Percentiles rank a stretch among this genome's conserved stretches.
Evolutionary conservation across 257 asterid genomes (phyloP).

Genomic region (Solanum neorickii): DNA sequence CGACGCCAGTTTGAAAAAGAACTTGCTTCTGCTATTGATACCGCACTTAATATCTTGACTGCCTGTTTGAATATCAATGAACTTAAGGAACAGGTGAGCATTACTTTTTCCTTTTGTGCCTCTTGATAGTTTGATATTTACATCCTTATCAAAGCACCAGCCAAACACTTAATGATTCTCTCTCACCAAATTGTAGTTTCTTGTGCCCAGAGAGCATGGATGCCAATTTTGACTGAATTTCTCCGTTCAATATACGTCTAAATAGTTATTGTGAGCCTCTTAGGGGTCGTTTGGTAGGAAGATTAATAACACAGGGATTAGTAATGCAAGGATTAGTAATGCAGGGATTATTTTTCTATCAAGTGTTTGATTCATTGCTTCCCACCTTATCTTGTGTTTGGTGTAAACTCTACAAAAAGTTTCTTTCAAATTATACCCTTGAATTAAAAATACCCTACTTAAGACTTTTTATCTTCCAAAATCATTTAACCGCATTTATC

Average conservation of each 20-base stretch:
- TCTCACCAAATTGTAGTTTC: background rate
- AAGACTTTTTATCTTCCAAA: background rate
- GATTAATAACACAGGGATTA: background rate
- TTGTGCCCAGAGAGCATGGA: background rate
- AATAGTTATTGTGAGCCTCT: background rate
- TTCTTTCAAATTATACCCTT: background rate
- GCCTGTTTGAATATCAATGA: slow-evolving; percentile 80
- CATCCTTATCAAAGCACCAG: background rate
- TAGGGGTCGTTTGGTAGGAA: background rate
- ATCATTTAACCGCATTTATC: background rate
- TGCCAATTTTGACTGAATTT: background rate
- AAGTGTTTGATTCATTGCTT: background rate
- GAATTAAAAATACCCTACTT: background rate
- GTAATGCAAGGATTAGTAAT: background rate
- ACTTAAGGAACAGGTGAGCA: slow-evolving; percentile 70
- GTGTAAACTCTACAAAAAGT: background rate
- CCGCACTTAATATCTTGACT: slow-evolving; percentile 70
- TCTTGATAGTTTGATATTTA: background rate
- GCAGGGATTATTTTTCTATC: background rate
- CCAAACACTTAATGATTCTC: background rate
- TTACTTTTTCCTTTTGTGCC: slow-evolving; percentile 3
- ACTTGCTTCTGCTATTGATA: slow-evolving; percentile 72
- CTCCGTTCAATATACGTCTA: background rate
- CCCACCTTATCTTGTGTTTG: background rate
- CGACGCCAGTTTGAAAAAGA: slow-evolving; percentile 87